Evolutionary conservation across 768 basidiomycete genomes (phyloP).

Genomic region (Podaxis rugospora): DNA sequence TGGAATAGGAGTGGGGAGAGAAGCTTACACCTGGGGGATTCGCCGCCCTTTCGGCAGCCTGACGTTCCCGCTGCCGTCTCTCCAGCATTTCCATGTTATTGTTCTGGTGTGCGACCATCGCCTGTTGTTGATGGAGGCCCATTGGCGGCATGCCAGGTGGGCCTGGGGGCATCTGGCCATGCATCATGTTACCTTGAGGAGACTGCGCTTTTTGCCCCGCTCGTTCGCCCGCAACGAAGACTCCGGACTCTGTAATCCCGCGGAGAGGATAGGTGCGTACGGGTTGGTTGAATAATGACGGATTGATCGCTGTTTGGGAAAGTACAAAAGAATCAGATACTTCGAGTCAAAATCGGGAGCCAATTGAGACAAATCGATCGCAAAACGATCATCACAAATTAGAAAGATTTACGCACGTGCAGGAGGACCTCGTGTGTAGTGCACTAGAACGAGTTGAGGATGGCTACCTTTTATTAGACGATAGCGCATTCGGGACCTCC

Average conservation of each 20-base stretch:
- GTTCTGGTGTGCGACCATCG: constrained; percentile 71
- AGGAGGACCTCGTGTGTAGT: constrained; percentile 65
- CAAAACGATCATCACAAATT: constrained; percentile 8
- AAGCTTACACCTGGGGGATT: constrained; percentile 36
- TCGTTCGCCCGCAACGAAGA: constrained; percentile 72
- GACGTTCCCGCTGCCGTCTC: constrained; percentile 33
- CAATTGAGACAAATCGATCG: not conserved
- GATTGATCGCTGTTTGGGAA: constrained; percentile 47
- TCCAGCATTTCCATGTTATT: constrained; percentile 70
- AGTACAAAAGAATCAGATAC: constrained; percentile 6
- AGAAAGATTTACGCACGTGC: constrained; percentile 46
- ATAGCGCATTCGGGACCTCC: constrained; percentile 65
- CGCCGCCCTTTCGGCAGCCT: constrained; percentile 36
- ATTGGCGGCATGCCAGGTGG: constrained; percentile 18
- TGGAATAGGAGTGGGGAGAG: constrained; percentile 4
- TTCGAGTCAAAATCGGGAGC: not conserved
- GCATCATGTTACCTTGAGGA: constrained; percentile 29
- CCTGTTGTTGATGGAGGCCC: constrained; percentile 47
- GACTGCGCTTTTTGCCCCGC: constrained; percentile 60
- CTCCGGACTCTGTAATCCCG: constrained; percentile 55
- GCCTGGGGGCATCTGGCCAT: constrained; percentile 23
- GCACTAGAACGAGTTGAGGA: constrained; percentile 67
- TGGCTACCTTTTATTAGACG: constrained; percentile 72
- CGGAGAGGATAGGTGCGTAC: constrained; percentile 71
- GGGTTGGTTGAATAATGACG: constrained; percentile 53